These are phyloP conservation scores for Dendryphion nanum DNA, from an alignment of 2,329 filamentous ascomycete species.

Conservation along the genomic window DNA sequence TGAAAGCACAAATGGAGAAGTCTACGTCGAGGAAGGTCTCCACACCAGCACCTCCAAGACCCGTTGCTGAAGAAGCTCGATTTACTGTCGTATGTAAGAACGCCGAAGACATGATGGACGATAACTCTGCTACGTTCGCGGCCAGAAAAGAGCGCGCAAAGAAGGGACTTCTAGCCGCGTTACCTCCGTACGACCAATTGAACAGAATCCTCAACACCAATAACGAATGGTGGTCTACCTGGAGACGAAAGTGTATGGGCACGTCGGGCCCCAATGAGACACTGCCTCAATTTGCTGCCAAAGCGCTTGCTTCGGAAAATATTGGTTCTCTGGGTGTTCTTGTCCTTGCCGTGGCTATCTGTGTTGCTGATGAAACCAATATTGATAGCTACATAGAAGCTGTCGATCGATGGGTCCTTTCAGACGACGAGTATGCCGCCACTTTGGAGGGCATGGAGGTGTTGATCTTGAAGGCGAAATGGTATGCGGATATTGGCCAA, in stretches of 20 bases:
- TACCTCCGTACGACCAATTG: constrained; percentile 36
- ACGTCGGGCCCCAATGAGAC: constrained; percentile 39
- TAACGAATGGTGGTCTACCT: constrained; percentile 44
- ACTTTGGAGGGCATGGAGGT: constrained; percentile 55
- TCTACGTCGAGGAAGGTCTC: constrained; percentile 13
- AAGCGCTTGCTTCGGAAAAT: constrained; percentile 45
- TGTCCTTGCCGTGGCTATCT: constrained; percentile 39
- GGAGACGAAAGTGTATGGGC: constrained; percentile 43
- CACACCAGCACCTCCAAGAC: constrained; percentile 12
- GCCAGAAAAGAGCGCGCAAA: constrained; percentile 37
- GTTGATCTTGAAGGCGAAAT: constrained; percentile 51
- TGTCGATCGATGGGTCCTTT: constrained; percentile 49
- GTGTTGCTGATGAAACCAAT: constrained; percentile 37
- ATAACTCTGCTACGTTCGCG: constrained; percentile 16
- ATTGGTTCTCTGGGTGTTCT: constrained; percentile 38
- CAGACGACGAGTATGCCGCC: constrained; percentile 51
- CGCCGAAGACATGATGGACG: constrained; percentile 23
- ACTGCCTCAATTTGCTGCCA: constrained; percentile 43
- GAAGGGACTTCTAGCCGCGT: constrained; percentile 31
- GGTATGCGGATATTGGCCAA: constrained; percentile 55
- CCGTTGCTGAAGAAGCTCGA: constrained; percentile 14
- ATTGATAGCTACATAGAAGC: constrained; percentile 47
- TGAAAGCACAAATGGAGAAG: constrained; percentile 24
- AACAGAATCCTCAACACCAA: constrained; percentile 34
- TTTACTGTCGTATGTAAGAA: constrained; percentile 32